Evolutionary conservation across 2,329 filamentous ascomycete species (phyloP), one percentile per base, ranked within the genome.

Genomic region (Alternaria rosae): DNA sequence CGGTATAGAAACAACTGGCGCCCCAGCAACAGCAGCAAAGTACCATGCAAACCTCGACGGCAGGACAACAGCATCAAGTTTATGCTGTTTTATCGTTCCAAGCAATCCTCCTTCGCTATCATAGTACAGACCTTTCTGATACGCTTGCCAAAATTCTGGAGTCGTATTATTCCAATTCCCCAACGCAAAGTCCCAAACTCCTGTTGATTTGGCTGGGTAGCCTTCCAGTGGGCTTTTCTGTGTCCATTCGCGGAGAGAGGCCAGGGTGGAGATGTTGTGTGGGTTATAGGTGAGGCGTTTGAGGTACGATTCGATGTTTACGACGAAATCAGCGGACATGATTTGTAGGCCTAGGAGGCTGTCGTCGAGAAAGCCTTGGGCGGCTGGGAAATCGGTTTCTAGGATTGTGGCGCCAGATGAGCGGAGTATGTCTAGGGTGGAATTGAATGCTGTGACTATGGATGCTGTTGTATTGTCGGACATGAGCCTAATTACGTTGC

Each of bases 291-390:
- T 78, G 0, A 92, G 82, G 66, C 88, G 85, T 1, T 85, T 81
- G 0, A 92, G 85, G 67, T 92, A 92, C 1, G 80, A 76, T 57
- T 85, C 83, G 75, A 92, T 86, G 76, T 90, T 86, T 77, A 89
- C 86, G 69, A 90, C 90, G 70, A 90, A 90, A 73, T 91, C 88
- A 0, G 89, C 87, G 13, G 88, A 92, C 77, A 92, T 87, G 62
- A 92, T 92, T n/a, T 88, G 80, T 69, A 82, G 88, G 3, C 89
- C 88, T 5, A 89, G 85, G 1, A 32, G 35, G 10, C 82, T 84
- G 6, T 90, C 89, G 65, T 87, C 90, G 70, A 91, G 89, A 85
- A 91, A 93, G 76, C 93, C 83, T 90, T 90, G 93, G n/a, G 89
- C 89, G 51, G 85, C 76, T 0, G 87, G 89, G 30, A 85, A 86